Conservation (phyloP, 257 asterid genomes). For the Solanum habrochaites region DNA sequence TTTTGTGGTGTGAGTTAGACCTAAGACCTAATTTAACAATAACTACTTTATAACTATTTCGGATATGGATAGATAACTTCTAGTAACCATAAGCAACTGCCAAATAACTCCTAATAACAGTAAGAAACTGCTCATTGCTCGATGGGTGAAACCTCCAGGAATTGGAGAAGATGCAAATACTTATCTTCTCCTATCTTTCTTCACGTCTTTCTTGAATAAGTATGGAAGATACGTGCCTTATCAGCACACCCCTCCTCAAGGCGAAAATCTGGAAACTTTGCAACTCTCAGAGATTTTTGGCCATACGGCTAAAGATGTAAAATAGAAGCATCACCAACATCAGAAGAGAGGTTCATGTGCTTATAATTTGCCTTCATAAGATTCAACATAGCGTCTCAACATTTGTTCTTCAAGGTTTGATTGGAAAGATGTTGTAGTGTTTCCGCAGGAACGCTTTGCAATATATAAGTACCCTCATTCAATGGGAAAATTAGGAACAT, state of each 20-base stretch:
- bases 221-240: background rate
- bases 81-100: background rate
- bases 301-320: background rate
- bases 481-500: background rate
- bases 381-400: background rate
- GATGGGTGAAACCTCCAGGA: background rate
- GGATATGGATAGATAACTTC: background rate
- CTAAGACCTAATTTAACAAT: no score
- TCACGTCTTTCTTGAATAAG: background rate
- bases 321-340: background rate
- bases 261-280: background rate
- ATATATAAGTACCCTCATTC: background rate
- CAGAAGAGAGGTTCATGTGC: background rate
- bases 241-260: background rate
- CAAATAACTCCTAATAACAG: background rate
- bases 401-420: background rate
- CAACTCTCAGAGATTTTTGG: background rate
- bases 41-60: background rate
- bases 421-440: background rate
- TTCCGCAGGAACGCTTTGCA: background rate
- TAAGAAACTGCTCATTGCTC: background rate
- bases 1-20: no score
- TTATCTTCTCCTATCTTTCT: background rate
- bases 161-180: background rate
- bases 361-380: background rate